Base-by-base conservation (phyloP, 2,329 filamentous ascomycete genomes). In the Xylariaceae sp. region DNA sequence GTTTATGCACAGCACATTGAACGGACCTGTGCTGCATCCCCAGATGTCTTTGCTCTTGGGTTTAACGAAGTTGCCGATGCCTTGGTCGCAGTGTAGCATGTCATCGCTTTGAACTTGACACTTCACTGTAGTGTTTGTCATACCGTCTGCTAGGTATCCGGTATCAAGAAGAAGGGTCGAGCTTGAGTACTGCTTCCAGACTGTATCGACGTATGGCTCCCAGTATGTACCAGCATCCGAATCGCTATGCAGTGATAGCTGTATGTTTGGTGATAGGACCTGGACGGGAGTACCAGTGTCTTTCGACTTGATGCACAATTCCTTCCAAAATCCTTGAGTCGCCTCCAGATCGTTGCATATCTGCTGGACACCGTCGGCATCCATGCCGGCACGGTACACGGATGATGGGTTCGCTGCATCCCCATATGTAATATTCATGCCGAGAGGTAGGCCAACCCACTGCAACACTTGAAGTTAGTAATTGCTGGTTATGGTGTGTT, bases 381-480 rank as follows among this genome's bases (percentile, higher is more conserved):
- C 49, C 1, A 76, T 68, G 1, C 73, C 74, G 0, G 62, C 59
- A 10, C 71, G 67, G 5, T 15, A 12, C 3, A 61, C 60, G 15
- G 70, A 68, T 0, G 52, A 54, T 18, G 41, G 33, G 27, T 68
- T 68, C 15, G 64, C 65, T 14, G 12, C 33, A 4, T 40, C 49
- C 9, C 52, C 60, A n/a, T 63, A 62, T 0, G 62, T 65, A 3
- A 79, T 61, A 0, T 58, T 56, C 68, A 80, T 74, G 35, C 75
- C 74, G 1, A 80, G 65, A 0, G 72, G 63, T 14, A 80, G 65
- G 2, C 74, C 65, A n/a, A 76, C 68, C 51, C 74, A 76, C n/a
- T n/a, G n/a, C n/a, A n/a, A n/a, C n/a, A n/a, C n/a, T n/a, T n/a
- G n/a, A n/a, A n/a, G n/a, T n/a, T n/a, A n/a, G n/a, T n/a, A n/a